phyloP scores from a whole-genome alignment of 2,329 filamentous ascomycete genomes.

The Colletotrichum filicis region DNA sequence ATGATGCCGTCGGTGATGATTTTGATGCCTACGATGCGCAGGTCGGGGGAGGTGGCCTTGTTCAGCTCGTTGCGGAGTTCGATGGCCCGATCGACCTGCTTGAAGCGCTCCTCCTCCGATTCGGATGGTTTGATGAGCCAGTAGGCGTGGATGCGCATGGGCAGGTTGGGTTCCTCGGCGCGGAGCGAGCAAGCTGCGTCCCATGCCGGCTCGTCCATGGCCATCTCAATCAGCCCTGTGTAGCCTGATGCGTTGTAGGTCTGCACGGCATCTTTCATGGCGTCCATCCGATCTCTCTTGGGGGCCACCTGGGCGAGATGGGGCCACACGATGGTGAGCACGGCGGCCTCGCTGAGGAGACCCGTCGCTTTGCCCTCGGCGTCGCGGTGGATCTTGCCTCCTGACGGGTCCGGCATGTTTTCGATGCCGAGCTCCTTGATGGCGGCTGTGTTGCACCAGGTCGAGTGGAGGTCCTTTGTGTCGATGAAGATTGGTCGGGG shows the following conservation, averaged over 20 bases:
- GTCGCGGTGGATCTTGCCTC: slow-evolving; percentile 64
- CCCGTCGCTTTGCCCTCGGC: slow-evolving; percentile 58
- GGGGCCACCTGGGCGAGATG: slow-evolving; percentile 59
- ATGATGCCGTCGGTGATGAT: slow-evolving; percentile 68
- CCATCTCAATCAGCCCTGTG: slow-evolving; percentile 69
- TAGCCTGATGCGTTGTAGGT: slow-evolving; percentile 64
- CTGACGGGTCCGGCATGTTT: slow-evolving; percentile 57
- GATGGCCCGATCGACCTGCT: slow-evolving; percentile 61
- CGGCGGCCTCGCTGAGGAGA: slow-evolving; percentile 62
- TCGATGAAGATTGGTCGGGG: slow-evolving; percentile 66
- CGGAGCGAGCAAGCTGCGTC: slow-evolving; percentile 59
- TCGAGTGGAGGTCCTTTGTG: slow-evolving; percentile 66
- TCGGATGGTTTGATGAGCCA: slow-evolving; percentile 65
- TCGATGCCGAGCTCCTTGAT: slow-evolving; percentile 60
- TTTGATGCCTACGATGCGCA: slow-evolving; percentile 66
- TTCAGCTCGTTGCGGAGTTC: slow-evolving; percentile 51
- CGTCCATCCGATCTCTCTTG: slow-evolving; percentile 58
- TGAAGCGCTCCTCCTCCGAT: slow-evolving; percentile 52
- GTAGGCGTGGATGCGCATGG: slow-evolving; percentile 64
- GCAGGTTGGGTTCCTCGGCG: slow-evolving; percentile 46
- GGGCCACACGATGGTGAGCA: slow-evolving; percentile 66
- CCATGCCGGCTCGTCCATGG: slow-evolving; percentile 70
- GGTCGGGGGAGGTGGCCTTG: slow-evolving; percentile 46
- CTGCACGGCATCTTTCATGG: slow-evolving; percentile 59
- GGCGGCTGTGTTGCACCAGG: slow-evolving; percentile 65